Evolutionary conservation across 495 filamentous ascomycete species (phyloP), one percentile per base, ranked within the genome.

Genomic region (Xylaria venustula): DNA sequence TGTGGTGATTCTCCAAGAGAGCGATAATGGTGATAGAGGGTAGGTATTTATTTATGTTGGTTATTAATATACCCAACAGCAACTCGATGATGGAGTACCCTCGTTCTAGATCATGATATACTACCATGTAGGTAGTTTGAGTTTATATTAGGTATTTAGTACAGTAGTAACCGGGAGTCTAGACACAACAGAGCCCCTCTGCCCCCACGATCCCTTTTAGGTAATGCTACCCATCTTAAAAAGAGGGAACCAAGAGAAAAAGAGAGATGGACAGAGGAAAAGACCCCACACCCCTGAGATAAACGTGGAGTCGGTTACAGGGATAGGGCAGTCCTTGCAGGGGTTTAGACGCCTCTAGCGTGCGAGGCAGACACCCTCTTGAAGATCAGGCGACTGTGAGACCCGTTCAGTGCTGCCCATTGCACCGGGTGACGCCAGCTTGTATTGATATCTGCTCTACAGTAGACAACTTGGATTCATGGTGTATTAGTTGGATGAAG

Each of bases 301-400:
- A 55, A 55, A 55, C 53, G 53, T 55, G 53, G 53, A 55, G 53
- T 45, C 4, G 3, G 22, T 37, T 55, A 40, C 40, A 55, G 53
- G 34, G 36, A 34, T 14, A 4, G 7, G 11, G 17, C 3, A n/a
- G n/a, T n/a, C n/a, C n/a, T n/a, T n/a, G 36, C 52, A 44, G 52
- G 52, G 53, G 53, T 55, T 22, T 45, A 28, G 36, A 28, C 36
- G 19, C 32, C 49, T 25, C 32, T 52, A 40, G 20, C 20, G 32
- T 7, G 32, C 32, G 19, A 17, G 49, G 32, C 6, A 2, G n/a
- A 17, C 11, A 11, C 4, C 30, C 30, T 22, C 26, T 22, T 42
- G 51, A n/a, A 54, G 51, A 54, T 54, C 51, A 55, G 53, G 53
- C 53, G 53, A 20, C 40, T 32, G 20, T 54, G 53, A 55, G 53